Evolutionary conservation across 371 early-diverging fungal species (phyloP), one percentile per base, ranked within the genome.

Genomic region (Apophysomyces trapeziformis): DNA sequence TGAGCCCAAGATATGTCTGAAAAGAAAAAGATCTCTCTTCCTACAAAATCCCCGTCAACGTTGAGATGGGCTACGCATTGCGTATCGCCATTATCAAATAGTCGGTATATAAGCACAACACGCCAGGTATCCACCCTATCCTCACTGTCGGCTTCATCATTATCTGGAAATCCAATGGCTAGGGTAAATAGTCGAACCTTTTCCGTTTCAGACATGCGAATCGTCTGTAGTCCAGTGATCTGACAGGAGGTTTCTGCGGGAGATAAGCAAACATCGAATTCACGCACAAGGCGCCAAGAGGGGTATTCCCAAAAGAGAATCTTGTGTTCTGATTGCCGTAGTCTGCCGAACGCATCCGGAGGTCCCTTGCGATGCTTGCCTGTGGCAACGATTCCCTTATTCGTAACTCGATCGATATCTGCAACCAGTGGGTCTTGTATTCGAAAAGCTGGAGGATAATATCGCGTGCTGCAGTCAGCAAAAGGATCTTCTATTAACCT

Each of bases 281-380:
- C 73, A 13, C 73, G 63, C 0, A 77, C 43, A 4, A 79, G 61
- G 18, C 64, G 57, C 73, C 73, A 79, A 7, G 68, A 68, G 7
- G 80, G 80, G 61, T 79, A 79, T 41, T 67, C 61, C 68, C 73
- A 73, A 39, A 79, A 79, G 6, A 76, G 63, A 12, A 79, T 71
- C 58, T 73, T 74, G 64, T 75, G 75, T 41, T 72, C 73, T 6
- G 75, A 75, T 9, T 64, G 67, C 16, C 56, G 38, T 16, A 56
- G 56, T 45, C 64, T 64, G 3, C 44, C 36, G 8, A 50, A 38
- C 35, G 35, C n/a, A 58, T 58, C 21, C 12, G 32, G 62, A 0
- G 46, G 26, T 18, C 63, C 66, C 41, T 62, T 61, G 8, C 75
- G 59, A 44, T 74, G 73, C 35, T 77, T 73, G n/a, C 75, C 75